Evolutionary conservation across 129 eudicot species (phyloP), one percentile per base, ranked within the genome.

Genomic region (Lactuca saligna): DNA sequence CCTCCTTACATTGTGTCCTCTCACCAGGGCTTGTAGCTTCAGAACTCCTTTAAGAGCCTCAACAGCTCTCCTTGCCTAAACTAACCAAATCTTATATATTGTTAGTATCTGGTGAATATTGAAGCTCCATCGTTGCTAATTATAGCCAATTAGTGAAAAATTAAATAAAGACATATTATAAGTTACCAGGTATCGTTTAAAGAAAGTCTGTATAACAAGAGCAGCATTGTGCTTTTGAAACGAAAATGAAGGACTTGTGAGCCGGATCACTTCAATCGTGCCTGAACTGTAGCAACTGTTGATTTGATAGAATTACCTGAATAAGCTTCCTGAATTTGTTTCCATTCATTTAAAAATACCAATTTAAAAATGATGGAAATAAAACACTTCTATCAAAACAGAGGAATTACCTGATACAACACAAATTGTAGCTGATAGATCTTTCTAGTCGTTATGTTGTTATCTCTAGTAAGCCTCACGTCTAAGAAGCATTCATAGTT

Each of bases 51-150:
- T 82, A 50, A 88, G 75, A 25, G 90, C 95, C 53, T 70, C 57
- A 29, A 84, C 83, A 55, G 95, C 95, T 80, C 85, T 82, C 70
- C 95, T 84, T 68, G 95, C 90, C 95, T 87, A 54, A 32, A 62
- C 8, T 8, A 29, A 10, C 92, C 89, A 89, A 69, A 42, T 42
- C 48, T 42, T 5, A 5, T 3, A 3, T 20, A 42, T 42, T 42
- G 13, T 42, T 42, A 42, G 82, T 88, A 88, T 20, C 25, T 20
- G 1, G 25, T 20, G 25, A 20, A 20, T 20, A 20, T 85, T 44
- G 73, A 71, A 1, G 8, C 44, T 38, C 44, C 5, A 1, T 38
- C 5, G 0, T 38, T 38, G 44, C 4, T 38, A 38, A 20, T 6
- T 7, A 39, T 39, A 42, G 8, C 8, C 11, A 46, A 0, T 5